These are phyloP conservation scores for Crassisporium funariophilum DNA, from an alignment of 768 basidiomycete species.

Conservation along the genomic window DNA sequence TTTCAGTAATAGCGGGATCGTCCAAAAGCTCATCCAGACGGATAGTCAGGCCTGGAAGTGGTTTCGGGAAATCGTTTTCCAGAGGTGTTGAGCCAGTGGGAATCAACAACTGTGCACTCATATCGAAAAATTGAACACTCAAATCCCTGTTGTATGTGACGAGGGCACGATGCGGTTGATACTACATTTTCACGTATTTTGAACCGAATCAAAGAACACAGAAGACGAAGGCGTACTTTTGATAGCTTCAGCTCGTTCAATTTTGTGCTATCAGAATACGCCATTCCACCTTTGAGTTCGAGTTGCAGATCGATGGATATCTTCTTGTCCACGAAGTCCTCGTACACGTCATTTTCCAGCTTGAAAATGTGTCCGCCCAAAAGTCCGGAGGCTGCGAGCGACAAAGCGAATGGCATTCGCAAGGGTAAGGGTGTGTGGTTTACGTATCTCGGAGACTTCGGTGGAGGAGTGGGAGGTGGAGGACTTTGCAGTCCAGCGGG, in stretches of 20 bases:
- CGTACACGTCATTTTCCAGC: slow-evolving; percentile 50
- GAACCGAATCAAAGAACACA: neutral
- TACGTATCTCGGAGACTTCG: slow-evolving; percentile 16
- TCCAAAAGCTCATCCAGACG: slow-evolving; percentile 52
- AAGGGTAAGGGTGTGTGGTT: slow-evolving; percentile 4
- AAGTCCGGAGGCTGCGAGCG: slow-evolving; percentile 32
- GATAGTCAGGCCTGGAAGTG: slow-evolving; percentile 62
- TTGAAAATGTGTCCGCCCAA: slow-evolving; percentile 46
- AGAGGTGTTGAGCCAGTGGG: slow-evolving; percentile 48
- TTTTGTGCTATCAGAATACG: slow-evolving; percentile 55
- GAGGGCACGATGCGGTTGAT: slow-evolving; percentile 64
- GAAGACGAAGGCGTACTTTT: slow-evolving; percentile 38
- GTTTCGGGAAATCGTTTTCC: slow-evolving; percentile 63
- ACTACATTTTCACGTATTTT: slow-evolving; percentile 17
- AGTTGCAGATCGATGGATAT: slow-evolving; percentile 27
- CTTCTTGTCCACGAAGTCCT: slow-evolving; percentile 35
- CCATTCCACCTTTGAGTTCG: slow-evolving; percentile 52
- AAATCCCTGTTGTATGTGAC: slow-evolving; percentile 66
- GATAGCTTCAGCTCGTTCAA: slow-evolving; percentile 53
- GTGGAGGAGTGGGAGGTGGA: slow-evolving; percentile 12
- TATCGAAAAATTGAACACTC: slow-evolving; percentile 71
- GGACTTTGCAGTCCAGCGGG: slow-evolving; percentile 10
- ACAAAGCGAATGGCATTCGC: slow-evolving; percentile 16
- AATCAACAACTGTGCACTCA: slow-evolving; percentile 68
- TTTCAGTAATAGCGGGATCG: slow-evolving; percentile 39